These are phyloP conservation scores for Talaromyces wortmannii DNA, from an alignment of 495 filamentous ascomycete genomes.

Conservation along the genomic window DNA sequence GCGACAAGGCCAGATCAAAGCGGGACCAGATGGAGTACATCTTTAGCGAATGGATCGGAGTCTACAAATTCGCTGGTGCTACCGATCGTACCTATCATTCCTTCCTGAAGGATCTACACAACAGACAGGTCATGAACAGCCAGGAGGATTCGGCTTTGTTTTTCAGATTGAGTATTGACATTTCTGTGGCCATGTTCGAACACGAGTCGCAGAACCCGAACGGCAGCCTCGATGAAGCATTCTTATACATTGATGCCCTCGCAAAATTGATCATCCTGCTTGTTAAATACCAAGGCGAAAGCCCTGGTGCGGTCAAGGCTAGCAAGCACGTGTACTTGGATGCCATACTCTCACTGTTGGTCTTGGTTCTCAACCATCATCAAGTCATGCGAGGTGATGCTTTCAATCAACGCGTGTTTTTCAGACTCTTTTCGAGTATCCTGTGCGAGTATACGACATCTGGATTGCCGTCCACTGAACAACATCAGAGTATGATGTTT, in stretches of 20 bases:
- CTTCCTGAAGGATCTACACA: slow-evolving; percentile 81
- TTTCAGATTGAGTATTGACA: slow-evolving; percentile 74
- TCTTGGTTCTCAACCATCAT: slow-evolving; percentile 79
- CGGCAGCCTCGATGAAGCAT: slow-evolving; percentile 61
- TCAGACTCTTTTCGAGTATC: slow-evolving; percentile 81
- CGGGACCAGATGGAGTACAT: slow-evolving; percentile 86
- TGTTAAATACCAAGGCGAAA: slow-evolving; percentile 60
- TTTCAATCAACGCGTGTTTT: slow-evolving; percentile 86
- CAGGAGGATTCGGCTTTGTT: slow-evolving; percentile 73
- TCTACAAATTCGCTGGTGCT: slow-evolving; percentile 66
- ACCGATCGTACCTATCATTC: slow-evolving; percentile 63
- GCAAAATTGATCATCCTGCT: slow-evolving; percentile 75
- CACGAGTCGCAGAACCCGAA: slow-evolving; percentile 50
- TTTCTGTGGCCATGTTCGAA: slow-evolving; percentile 69
- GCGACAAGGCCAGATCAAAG: slow-evolving; percentile 45
- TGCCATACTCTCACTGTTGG: slow-evolving; percentile 64
- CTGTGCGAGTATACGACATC: slow-evolving; percentile 59
- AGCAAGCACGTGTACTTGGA: slow-evolving; percentile 64
- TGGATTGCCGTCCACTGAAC: slow-evolving; percentile 40
- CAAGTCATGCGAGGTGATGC: slow-evolving; percentile 72
- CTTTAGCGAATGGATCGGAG: slow-evolving; percentile 87
- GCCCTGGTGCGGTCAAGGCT: slow-evolving; percentile 47
- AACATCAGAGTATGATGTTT: slow-evolving; percentile 63
- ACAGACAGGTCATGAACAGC: slow-evolving; percentile 58
- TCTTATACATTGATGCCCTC: slow-evolving; percentile 75